phyloP scores from a whole-genome alignment of 2,329 filamentous ascomycete species.

The Microsporum ferrugineum region DNA sequence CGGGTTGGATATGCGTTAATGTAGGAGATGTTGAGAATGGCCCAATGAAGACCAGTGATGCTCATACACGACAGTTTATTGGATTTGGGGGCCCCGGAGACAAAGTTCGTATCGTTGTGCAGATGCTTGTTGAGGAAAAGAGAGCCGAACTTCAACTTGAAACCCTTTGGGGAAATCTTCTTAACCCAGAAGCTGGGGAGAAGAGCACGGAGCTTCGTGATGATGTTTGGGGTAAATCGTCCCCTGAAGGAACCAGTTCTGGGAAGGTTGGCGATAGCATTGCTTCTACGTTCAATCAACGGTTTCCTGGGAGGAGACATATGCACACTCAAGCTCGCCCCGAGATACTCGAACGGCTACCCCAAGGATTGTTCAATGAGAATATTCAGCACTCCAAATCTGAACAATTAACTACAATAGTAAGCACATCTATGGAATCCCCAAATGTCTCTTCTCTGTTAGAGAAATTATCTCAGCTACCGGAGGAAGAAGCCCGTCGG shows the following conservation, averaged over 20 bases:
- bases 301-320: background rate
- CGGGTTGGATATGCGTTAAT: slow-evolving; percentile 94
- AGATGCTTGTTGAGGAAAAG: slow-evolving; percentile 62
- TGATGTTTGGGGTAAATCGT: background rate
- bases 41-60: slow-evolving; percentile 17
- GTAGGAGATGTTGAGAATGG: slow-evolving; percentile 57
- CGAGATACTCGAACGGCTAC: background rate
- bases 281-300: background rate
- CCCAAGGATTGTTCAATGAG: background rate
- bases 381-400: background rate
- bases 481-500: slow-evolving; percentile 22
- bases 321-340: background rate
- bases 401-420: background rate
- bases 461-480: slow-evolving; percentile 21
- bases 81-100: slow-evolving; percentile 58
- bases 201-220: slow-evolving; percentile 22
- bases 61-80: slow-evolving; percentile 40
- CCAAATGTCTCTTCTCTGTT: slow-evolving; percentile 17
- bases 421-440: background rate
- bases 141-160: slow-evolving; percentile 56
- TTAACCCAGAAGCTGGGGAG: slow-evolving; percentile 21
- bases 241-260: background rate
- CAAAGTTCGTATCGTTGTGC: slow-evolving; percentile 54
- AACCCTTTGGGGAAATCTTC: slow-evolving; percentile 46
- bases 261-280: background rate